A percentile compares a stretch with the other conserved stretches of the same genome.
Evolutionary conservation across 2,329 filamentous ascomycete genomes (phyloP).

Genomic region (Coleophoma crateriformis): DNA sequence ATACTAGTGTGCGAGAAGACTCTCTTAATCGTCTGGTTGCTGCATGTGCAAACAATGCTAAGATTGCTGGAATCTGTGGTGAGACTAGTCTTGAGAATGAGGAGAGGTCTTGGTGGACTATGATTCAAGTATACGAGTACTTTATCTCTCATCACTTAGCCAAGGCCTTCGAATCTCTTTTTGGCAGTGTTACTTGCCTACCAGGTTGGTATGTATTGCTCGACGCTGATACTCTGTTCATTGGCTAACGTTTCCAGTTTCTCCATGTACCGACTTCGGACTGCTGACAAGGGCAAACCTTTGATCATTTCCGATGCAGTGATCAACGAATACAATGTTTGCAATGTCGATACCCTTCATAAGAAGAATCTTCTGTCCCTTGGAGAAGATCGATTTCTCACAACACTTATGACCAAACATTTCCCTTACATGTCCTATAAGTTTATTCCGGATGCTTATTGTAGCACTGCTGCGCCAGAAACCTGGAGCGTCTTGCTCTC

Average conservation of each 20-base stretch:
- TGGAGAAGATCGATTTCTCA: conserved; percentile 95
- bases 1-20: conserved; percentile 90
- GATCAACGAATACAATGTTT: conserved; percentile 83
- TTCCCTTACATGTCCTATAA: conserved; percentile 96
- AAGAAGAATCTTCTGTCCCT: conserved; percentile 89
- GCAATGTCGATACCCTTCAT: conserved; percentile 88
- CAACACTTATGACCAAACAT: conserved; percentile 96
- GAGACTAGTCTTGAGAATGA: conserved; percentile 96
- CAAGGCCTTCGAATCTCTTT: conserved; percentile 96
- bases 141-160: conserved; percentile 96
- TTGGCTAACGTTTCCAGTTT: conserved; percentile 61
- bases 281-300: conserved; percentile 88
- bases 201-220: conserved; percentile 80
- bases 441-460: conserved; percentile 89
- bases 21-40: conserved; percentile 89
- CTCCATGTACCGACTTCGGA: conserved; percentile 95
- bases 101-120: conserved; percentile 94
- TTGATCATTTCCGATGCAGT: conserved; percentile 88
- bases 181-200: conserved; percentile 96
- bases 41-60: conserved; percentile 86
- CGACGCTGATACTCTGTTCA: too few species aligned
- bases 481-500: conserved; percentile 91
- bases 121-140: conserved; percentile 99
- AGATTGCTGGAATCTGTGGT: conserved; percentile 95
- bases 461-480: conserved; percentile 88